These are phyloP conservation scores for Rachicladosporium sp. DNA, from an alignment of 2,329 filamentous ascomycete genomes.

Conservation along the genomic window DNA sequence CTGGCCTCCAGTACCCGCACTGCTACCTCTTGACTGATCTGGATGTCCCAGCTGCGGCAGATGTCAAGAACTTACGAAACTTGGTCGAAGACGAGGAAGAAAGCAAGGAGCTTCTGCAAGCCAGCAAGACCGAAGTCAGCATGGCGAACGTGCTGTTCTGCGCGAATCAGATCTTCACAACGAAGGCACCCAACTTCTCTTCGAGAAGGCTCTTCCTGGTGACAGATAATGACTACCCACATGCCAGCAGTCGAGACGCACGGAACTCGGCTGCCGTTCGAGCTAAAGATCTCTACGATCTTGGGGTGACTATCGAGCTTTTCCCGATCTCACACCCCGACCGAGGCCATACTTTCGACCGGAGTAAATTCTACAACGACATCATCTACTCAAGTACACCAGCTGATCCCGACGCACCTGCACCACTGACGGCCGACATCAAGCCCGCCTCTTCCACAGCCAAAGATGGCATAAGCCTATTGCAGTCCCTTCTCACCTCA, in stretches of 20 bases:
- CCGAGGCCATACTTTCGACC: conserved; percentile 53
- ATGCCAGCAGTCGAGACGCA: conserved; percentile 56
- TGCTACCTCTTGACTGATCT: conserved; percentile 87
- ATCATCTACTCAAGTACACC: conserved; percentile 74
- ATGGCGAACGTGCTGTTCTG: conserved; percentile 91
- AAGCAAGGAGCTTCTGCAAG: conserved; percentile 53
- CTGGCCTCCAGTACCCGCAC: conserved; percentile 61
- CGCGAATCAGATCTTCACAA: conserved; percentile 92
- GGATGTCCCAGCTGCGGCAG: conserved; percentile 72
- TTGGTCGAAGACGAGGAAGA: conserved; percentile 71
- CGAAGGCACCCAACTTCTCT: conserved; percentile 84
- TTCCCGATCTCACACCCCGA: conserved; percentile 72
- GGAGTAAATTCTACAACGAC: conserved; percentile 84
- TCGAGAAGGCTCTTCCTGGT: conserved; percentile 90
- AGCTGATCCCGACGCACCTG: conserved; percentile 54
- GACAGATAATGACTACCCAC: conserved; percentile 85
- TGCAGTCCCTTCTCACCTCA: conserved; percentile 70
- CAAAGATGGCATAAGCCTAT: conserved; percentile 62
- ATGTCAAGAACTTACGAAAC: conserved; percentile 67
- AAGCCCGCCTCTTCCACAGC: conserved; percentile 48
- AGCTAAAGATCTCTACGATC: conserved; percentile 88
- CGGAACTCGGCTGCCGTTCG: conserved; percentile 69
- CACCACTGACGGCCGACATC: conserved; percentile 40
- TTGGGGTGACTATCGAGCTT: conserved; percentile 81
- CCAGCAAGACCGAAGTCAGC: conserved; percentile 55